Base-by-base conservation (phyloP, 768 basidiomycete genomes). In the Gelatoporia subvermispora region DNA sequence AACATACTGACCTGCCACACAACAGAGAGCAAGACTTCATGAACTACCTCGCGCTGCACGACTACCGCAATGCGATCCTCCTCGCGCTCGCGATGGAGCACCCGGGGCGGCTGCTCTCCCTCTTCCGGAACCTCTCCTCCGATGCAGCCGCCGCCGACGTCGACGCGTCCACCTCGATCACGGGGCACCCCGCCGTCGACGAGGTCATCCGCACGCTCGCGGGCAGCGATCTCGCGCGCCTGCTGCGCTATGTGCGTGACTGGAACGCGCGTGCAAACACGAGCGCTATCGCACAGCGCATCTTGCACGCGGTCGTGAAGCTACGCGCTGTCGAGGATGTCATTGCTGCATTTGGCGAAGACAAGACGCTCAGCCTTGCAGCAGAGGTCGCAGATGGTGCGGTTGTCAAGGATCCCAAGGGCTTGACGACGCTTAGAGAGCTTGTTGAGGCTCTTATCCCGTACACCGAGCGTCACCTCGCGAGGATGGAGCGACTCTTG, bases 181-280 rank as follows among this genome's bases (percentile, higher is more conserved):
- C 90, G 0, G 92, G 93, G 11, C 76, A 79, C 47, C 50, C 65
- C 0, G 77, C 85, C 17, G 83, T 98, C 15, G 94, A 97, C 65
- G 75, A 83, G 54, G 88, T 96, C 39, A 72, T 99, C 55, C 77
- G 78, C 47, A 82, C 81, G 0, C 76, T 99, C 11, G 67, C 77
- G 0, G 73, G 78, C 3, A 64, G 81, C 13, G 93, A 97, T 55
- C 79, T 98, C 22, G 84, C 82, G 5, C 82, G 83, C 48, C 75
- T 99, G 31, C 71, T 97, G 45, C 78, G 79, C 16, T 93, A 89
- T 65, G 76, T 92, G 38, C 77, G 89, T 40, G 84, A 87, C 56
- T 99, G 96, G 96, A 99, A 98, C 66, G 82, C 93, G n/a, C 85
- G 84, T 52, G 88, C 88, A n/a, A 84, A 84, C 61, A 93, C 89